Evolutionary conservation across 495 filamentous ascomycete genomes (phyloP).

Genomic region (Trichoderma erinaceum): DNA sequence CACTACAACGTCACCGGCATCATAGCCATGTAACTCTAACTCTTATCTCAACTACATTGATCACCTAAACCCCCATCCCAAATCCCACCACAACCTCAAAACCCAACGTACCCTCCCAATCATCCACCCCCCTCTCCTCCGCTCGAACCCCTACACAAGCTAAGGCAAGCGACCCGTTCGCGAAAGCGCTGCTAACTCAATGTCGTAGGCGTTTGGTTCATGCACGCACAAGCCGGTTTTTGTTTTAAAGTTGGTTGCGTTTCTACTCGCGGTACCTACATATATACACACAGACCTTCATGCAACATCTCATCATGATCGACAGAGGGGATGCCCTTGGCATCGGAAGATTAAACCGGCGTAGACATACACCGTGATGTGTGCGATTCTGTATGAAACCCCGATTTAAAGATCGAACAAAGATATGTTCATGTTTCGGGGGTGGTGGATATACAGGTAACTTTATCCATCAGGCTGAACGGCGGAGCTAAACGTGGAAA

Average conservation of each 20-base stretch:
- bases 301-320: slow-evolving; percentile 10
- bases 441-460: not conserved
- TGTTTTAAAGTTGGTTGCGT: not conserved
- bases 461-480: not conserved
- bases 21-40: not conserved
- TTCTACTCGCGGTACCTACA: not conserved
- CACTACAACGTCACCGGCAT: not conserved
- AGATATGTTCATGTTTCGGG: not conserved
- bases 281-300: not conserved
- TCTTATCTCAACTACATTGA: not conserved
- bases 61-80: not conserved
- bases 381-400: not conserved
- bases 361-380: not conserved
- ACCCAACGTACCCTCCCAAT: not conserved
- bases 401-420: not conserved
- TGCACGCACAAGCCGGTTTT: not conserved
- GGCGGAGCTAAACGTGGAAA: not conserved
- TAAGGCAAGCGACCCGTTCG: slow-evolving; percentile 5
- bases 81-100: not conserved
- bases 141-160: not conserved
- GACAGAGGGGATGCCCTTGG: not conserved
- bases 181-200: not conserved
- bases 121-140: not conserved
- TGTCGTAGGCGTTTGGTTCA: not conserved
- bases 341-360: not conserved